Percentiles rank a stretch among this genome's conserved stretches.
Evolutionary conservation across 208 protist species (phyloP).

Genomic region (Leishmania lainsoni): DNA sequence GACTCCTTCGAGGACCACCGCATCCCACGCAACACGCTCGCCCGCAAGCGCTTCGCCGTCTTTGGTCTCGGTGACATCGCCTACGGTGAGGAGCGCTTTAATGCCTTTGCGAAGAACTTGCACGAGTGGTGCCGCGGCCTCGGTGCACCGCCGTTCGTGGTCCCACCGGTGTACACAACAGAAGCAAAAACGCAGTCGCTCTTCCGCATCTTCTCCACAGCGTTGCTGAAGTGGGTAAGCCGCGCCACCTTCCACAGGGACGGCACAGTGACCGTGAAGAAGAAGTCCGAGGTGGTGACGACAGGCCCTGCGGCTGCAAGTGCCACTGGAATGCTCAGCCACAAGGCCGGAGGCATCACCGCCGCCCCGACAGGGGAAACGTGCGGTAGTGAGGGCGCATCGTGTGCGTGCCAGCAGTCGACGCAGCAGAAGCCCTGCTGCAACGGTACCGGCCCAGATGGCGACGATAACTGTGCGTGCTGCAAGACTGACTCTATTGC

Average conservation of each 20-base stretch:
- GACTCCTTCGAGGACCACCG: conserved; percentile 87
- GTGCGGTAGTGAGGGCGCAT: background rate
- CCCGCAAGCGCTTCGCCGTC: conserved; percentile 68
- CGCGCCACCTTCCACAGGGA: conserved; percentile 51
- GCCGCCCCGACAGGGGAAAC: background rate
- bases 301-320: background rate
- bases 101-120: conserved; percentile 77
- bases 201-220: conserved; percentile 61
- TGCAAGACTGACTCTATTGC: background rate
- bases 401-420: conserved; percentile 2
- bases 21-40: conserved; percentile 62
- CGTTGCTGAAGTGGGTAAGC: conserved; percentile 68
- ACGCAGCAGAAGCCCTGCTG: background rate
- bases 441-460: background rate
- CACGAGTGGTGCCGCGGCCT: conserved; percentile 72
- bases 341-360: background rate
- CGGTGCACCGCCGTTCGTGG: conserved; percentile 66
- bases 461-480: background rate
- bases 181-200: conserved; percentile 53
- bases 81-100: conserved; percentile 82
- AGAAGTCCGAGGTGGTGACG: conserved; percentile 13
- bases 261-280: conserved; percentile 39
- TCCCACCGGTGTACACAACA: conserved; percentile 82
- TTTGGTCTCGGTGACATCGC: conserved; percentile 90
- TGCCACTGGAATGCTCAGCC: background rate